Evolutionary conservation across 2,329 filamentous ascomycete species (phyloP).

Genomic region (Aspergillus sp.): DNA sequence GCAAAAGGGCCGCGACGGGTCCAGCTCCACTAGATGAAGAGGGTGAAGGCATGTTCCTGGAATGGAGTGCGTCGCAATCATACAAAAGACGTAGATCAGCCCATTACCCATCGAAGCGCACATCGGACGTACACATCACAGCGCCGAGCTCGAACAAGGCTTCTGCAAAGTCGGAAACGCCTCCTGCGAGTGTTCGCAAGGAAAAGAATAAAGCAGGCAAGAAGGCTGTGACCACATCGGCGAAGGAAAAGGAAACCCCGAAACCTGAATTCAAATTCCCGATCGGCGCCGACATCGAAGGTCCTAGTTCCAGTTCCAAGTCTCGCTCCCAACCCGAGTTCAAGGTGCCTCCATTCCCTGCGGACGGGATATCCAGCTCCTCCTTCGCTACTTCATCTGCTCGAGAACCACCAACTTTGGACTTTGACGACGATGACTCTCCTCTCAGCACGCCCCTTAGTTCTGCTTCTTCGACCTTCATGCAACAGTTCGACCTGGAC

Average conservation of each 20-base stretch:
- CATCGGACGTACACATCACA: constrained; percentile 12
- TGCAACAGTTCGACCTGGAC: constrained; percentile 18
- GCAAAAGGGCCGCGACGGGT: constrained; percentile 15
- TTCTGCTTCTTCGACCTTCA: constrained; percentile 22
- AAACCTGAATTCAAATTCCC: constrained; percentile 24
- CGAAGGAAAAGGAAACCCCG: constrained; percentile 9
- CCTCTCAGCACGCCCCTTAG: constrained; percentile 34
- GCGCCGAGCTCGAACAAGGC: constrained; percentile 16
- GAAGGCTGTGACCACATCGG: constrained; percentile 4
- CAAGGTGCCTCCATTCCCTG: constrained; percentile 26
- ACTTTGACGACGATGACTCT: constrained; percentile 29
- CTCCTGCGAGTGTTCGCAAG: constrained; percentile 7
- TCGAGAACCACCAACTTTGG: constrained; percentile 19
- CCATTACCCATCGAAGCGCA: constrained; percentile 19
- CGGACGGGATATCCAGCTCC: constrained; percentile 26
- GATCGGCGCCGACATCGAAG: constrained; percentile 22
- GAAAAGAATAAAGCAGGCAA: constrained; percentile 8
- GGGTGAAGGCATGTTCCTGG: constrained; percentile 9
- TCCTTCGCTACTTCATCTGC: constrained; percentile 27
- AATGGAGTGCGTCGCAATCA: constrained; percentile 9
- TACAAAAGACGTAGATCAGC: constrained; percentile 15
- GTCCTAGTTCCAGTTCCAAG: constrained; percentile 14
- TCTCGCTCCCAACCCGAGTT: constrained; percentile 16
- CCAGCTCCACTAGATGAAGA: not conserved
- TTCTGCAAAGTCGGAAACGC: constrained; percentile 8